These are phyloP conservation scores for Cucurbitaria berberidis DNA, from an alignment of 2,329 filamentous ascomycete species.

Conservation along the genomic window DNA sequence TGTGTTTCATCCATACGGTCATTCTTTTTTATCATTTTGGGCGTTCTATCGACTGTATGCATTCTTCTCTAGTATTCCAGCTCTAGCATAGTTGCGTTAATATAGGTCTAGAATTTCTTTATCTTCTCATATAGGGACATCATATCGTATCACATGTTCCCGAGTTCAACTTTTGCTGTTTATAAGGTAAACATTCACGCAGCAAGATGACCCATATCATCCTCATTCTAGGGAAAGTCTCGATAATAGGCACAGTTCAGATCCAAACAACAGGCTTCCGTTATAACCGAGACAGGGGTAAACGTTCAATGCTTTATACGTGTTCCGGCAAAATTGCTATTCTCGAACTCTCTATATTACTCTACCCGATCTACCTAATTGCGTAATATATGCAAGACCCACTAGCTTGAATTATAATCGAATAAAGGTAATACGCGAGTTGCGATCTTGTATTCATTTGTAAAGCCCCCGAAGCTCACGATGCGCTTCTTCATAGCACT, in stretches of 20 bases:
- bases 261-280: background rate
- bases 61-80: too few species aligned
- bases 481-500: conserved; percentile 2
- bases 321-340: background rate
- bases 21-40: too few species aligned
- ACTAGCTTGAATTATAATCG: background rate
- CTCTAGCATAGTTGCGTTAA: too few species aligned
- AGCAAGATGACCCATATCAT: too few species aligned
- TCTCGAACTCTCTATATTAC: background rate
- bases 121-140: too few species aligned
- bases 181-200: too few species aligned
- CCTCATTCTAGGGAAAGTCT: background rate
- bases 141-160: too few species aligned
- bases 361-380: conserved; percentile 1
- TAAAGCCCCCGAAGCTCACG: background rate
- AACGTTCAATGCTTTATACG: background rate
- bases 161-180: too few species aligned
- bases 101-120: too few species aligned
- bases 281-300: background rate
- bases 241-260: background rate
- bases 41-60: too few species aligned
- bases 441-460: background rate
- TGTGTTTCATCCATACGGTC: too few species aligned
- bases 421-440: background rate
- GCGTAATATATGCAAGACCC: background rate